Conservation (phyloP, 352 stramenopile species). For the Globisporangium canariense region DNA sequence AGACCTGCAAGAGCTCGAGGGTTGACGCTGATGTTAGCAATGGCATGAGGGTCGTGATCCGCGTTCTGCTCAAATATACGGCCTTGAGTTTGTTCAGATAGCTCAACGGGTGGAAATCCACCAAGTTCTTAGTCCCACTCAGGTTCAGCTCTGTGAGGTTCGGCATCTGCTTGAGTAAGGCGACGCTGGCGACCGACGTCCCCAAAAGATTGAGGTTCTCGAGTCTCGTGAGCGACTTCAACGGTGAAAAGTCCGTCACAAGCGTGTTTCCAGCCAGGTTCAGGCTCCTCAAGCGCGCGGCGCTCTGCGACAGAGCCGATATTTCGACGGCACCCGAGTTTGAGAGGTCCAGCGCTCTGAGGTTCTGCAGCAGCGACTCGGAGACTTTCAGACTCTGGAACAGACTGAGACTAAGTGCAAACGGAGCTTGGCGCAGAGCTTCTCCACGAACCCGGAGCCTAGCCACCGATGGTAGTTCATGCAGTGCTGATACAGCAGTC, state of each 20-base stretch:
- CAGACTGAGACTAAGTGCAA: background rate
- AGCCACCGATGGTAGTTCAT: background rate
- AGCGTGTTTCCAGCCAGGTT: background rate
- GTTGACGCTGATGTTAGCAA: background rate
- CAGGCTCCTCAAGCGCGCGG: background rate
- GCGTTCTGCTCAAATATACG: conserved; percentile 2
- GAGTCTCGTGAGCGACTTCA: background rate
- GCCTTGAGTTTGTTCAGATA: background rate
- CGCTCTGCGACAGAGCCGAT: background rate
- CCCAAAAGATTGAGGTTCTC: conserved; percentile 1
- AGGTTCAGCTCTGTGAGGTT: background rate
- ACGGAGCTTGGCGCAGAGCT: background rate
- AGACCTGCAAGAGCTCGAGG: background rate
- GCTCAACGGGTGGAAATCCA: conserved; percentile 3
- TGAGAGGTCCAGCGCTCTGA: background rate
- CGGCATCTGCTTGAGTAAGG: background rate
- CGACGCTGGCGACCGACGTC: background rate
- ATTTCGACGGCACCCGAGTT: background rate
- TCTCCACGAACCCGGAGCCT: background rate
- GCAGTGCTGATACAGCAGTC: background rate
- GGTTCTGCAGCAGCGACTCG: background rate
- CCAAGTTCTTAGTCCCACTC: background rate
- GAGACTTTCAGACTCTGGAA: background rate
- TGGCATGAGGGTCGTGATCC: background rate
- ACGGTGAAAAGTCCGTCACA: background rate